phyloP scores from a whole-genome alignment of 1,284 basidiomycete genomes.

The Pholiota adiposa region DNA sequence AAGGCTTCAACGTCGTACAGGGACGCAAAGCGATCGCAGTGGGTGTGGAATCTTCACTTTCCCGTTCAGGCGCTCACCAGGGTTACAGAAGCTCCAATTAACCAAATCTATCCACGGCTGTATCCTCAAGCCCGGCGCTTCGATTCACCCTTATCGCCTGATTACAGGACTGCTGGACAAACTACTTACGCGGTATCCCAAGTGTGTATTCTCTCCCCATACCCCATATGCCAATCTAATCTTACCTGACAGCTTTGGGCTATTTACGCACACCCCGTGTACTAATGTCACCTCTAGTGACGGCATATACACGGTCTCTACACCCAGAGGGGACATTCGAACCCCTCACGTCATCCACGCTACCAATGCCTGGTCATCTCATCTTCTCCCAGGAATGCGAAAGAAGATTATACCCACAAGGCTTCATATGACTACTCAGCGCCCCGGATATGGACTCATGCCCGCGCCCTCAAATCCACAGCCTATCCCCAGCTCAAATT shows the following conservation, averaged over 20 bases:
- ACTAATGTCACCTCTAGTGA: slow-evolving; percentile 35
- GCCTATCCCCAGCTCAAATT: slow-evolving; percentile 32
- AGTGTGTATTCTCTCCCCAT: slow-evolving; percentile 29
- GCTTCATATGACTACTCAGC: slow-evolving; percentile 70
- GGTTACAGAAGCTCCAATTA: slow-evolving; percentile 46
- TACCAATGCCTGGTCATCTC: slow-evolving; percentile 76
- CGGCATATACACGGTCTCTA: slow-evolving; percentile 47
- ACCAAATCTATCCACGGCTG: slow-evolving; percentile 47
- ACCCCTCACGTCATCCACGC: slow-evolving; percentile 74
- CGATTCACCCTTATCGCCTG: slow-evolving; percentile 63
- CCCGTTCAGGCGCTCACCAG: not conserved
- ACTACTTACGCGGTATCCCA: slow-evolving; percentile 48
- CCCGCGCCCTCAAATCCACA: slow-evolving; percentile 19
- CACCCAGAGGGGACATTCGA: slow-evolving; percentile 55
- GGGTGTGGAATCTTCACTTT: slow-evolving; percentile 3
- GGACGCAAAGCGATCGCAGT: slow-evolving; percentile 39
- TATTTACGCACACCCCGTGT: slow-evolving; percentile 42
- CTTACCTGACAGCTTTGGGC: slow-evolving; percentile 41
- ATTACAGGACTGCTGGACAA: slow-evolving; percentile 54
- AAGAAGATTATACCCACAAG: slow-evolving; percentile 59
- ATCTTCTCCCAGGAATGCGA: slow-evolving; percentile 67
- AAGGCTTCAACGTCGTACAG: slow-evolving; percentile 39
- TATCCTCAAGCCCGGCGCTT: slow-evolving; percentile 52
- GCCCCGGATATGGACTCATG: slow-evolving; percentile 43
- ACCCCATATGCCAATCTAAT: not conserved